These are phyloP conservation scores for Tricharina praecox DNA, from an alignment of 495 filamentous ascomycete genomes.

Conservation along the genomic window DNA sequence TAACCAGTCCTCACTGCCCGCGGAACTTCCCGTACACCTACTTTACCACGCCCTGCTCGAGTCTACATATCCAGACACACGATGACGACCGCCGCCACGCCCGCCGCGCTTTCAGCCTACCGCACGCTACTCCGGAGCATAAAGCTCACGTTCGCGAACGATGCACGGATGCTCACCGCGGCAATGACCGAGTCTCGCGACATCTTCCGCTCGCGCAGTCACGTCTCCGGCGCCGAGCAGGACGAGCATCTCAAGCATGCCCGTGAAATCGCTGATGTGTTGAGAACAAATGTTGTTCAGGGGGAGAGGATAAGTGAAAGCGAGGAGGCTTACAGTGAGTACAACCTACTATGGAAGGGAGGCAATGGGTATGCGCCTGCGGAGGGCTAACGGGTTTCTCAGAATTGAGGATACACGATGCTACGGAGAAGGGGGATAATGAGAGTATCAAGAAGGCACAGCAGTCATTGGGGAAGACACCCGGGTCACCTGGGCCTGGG, in stretches of 20 bases:
- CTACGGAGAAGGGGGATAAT: conserved; percentile 86
- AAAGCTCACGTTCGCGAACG: conserved; percentile 70
- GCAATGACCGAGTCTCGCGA: conserved; percentile 53
- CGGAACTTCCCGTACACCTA: too few species aligned
- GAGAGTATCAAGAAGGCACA: conserved; percentile 53
- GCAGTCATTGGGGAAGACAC: too few species aligned
- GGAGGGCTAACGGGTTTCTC: neutral
- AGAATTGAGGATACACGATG: conserved; percentile 77
- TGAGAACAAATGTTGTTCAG: conserved; percentile 77
- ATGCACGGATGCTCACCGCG: conserved; percentile 44
- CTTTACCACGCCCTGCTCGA: too few species aligned
- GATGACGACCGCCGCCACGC: neutral
- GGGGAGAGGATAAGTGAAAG: conserved; percentile 40
- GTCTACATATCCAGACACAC: too few species aligned
- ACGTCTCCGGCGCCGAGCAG: conserved; percentile 35
- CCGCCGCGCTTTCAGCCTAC: conserved; percentile 62
- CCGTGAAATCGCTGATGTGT: conserved; percentile 60
- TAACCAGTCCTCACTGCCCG: too few species aligned
- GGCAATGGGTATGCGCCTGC: neutral
- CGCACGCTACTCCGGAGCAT: conserved; percentile 67
- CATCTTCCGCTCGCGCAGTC: conserved; percentile 50
- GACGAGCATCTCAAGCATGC: conserved; percentile 50
- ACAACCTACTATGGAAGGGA: neutral
- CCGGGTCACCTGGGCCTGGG: too few species aligned
- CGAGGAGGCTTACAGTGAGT: conserved; percentile 27